Conservation (phyloP, 768 basidiomycete species). For the Xerocomus brunneocitrinus region DNA sequence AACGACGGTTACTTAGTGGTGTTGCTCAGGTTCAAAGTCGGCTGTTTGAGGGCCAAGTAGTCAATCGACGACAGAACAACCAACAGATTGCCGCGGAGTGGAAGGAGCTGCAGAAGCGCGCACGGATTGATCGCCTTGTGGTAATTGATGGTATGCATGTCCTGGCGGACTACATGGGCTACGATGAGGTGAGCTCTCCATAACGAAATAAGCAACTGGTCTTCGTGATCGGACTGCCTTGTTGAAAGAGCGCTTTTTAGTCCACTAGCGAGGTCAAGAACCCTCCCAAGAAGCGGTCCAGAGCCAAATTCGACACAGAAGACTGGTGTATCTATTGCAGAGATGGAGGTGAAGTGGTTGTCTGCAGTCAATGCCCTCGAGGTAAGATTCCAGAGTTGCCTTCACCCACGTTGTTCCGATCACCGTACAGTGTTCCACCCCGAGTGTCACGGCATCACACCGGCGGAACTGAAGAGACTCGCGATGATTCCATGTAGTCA, state of each 20-base stretch:
- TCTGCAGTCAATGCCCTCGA: constrained; percentile 51
- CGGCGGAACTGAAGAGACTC: constrained; percentile 25
- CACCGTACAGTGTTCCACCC: constrained; percentile 47
- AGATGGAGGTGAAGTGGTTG: constrained; percentile 51
- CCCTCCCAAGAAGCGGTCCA: constrained; percentile 30
- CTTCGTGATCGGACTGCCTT: neutral
- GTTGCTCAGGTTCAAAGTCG: constrained; percentile 56
- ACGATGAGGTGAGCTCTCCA: constrained; percentile 21
- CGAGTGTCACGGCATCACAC: constrained; percentile 40
- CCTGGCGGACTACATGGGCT: constrained; percentile 27
- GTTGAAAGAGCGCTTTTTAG: constrained; percentile 13
- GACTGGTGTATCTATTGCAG: constrained; percentile 58
- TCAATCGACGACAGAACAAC: constrained; percentile 33
- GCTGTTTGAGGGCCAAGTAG: constrained; percentile 51
- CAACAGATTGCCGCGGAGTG: constrained; percentile 44
- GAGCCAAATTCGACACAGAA: constrained; percentile 43
- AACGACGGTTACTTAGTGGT: constrained; percentile 45
- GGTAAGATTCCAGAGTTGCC: constrained; percentile 31
- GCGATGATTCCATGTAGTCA: constrained; percentile 41
- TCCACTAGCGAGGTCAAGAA: constrained; percentile 10
- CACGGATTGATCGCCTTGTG: constrained; percentile 37
- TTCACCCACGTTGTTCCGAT: constrained; percentile 1
- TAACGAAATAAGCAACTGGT: neutral
- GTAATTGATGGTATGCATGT: constrained; percentile 35
- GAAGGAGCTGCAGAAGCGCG: constrained; percentile 44